Conservation (phyloP, 1,284 basidiomycete genomes). For the Ustilago crameri region DNA sequence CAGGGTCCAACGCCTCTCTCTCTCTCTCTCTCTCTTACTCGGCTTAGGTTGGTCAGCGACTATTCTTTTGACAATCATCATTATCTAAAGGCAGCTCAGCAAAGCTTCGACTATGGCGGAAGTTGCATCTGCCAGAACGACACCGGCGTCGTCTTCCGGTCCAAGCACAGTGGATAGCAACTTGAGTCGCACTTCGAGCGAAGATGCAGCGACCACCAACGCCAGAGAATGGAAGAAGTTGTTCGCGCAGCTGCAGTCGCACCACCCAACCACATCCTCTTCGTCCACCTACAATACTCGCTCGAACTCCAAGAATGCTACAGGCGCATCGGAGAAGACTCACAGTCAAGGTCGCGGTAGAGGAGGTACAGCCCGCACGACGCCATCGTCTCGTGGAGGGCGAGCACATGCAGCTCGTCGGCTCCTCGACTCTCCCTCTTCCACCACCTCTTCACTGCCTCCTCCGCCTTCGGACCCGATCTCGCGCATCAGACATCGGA, state of each 20-base stretch:
- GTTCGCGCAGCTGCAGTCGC: constrained; percentile 22
- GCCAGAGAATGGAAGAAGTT: constrained; percentile 34
- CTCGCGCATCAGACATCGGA: constrained; percentile 33
- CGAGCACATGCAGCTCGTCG: constrained; percentile 4
- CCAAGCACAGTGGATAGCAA: constrained; percentile 20
- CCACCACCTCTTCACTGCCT: constrained; percentile 6
- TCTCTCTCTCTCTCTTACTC: no score
- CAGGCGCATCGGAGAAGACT: no score
- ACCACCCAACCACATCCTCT: background rate
- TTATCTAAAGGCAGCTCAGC: background rate
- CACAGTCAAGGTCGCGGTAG: constrained; percentile 1
- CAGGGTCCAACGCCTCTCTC: constrained; percentile 25
- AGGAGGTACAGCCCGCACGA: background rate
- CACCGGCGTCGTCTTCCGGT: constrained; percentile 2
- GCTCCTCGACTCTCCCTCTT: constrained; percentile 9
- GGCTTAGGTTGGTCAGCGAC: no score
- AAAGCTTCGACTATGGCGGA: constrained; percentile 2
- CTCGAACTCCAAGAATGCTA: background rate
- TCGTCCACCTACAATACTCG: background rate
- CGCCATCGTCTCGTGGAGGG: background rate
- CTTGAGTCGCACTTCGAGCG: constrained; percentile 18
- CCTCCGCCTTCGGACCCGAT: constrained; percentile 17
- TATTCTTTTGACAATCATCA: no score
- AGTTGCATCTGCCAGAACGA: background rate
- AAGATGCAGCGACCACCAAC: constrained; percentile 8